Percentiles rank a stretch among this genome's conserved stretches.
phyloP scores from a whole-genome alignment of 169 alveolate genomes.

The Gregarina niphandrodes region DNA sequence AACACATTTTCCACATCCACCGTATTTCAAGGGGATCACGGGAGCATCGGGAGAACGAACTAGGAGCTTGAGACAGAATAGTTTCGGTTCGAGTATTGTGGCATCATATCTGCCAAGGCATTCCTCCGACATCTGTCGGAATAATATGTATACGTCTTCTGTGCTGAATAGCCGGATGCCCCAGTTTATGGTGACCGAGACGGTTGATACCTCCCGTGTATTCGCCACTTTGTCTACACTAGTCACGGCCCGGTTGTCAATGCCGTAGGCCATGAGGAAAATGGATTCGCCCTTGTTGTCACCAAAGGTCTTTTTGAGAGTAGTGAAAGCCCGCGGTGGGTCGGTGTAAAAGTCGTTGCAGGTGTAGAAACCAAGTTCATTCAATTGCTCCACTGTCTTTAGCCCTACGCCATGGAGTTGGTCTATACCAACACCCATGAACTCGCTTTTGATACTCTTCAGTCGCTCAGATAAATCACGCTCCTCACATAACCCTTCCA shows the following conservation, averaged over 20 bases:
- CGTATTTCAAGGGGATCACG: not conserved
- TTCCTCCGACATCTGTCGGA: conserved; percentile 9
- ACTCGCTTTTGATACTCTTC: too few species aligned
- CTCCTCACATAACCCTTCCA: not conserved
- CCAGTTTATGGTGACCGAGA: conserved; percentile 13
- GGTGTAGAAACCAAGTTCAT: conserved; percentile 1
- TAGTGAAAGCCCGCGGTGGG: not conserved
- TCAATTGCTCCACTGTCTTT: not conserved
- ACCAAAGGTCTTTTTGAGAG: conserved; percentile 1
- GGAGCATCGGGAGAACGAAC: not conserved
- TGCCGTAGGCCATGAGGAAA: conserved; percentile 13
- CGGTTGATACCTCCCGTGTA: conserved; percentile 1
- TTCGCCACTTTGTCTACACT: not conserved
- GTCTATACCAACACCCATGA: not conserved
- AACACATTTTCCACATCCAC: not conserved
- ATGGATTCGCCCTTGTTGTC: conserved; percentile 6
- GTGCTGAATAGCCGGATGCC: conserved; percentile 8
- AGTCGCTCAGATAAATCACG: not conserved
- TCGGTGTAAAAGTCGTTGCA: conserved; percentile 1
- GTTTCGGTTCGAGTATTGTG: too few species aligned
- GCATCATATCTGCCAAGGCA: not conserved
- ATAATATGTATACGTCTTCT: conserved; percentile 1
- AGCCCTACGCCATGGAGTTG: not conserved
- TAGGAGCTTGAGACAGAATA: not conserved
- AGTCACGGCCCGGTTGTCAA: conserved; percentile 6